Conservation (phyloP, 2,329 filamentous ascomycete genomes). For the Neophaeococcomyces mojaviensis region DNA sequence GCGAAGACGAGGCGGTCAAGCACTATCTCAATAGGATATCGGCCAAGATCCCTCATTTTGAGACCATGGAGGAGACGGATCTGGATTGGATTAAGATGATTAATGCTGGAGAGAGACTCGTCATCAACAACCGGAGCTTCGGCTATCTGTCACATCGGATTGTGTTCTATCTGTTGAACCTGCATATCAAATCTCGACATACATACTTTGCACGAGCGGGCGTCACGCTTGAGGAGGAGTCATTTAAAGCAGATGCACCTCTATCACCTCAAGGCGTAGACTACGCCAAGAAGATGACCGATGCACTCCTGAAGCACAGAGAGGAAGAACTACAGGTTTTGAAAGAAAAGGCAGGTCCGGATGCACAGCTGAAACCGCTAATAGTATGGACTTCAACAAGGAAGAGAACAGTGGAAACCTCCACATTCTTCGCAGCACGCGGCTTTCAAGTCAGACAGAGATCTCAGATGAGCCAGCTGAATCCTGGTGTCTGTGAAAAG, state of each 20-base stretch:
- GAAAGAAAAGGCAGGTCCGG: constrained; percentile 60
- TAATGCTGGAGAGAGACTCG: constrained; percentile 85
- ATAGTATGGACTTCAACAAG: constrained; percentile 94
- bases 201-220: constrained; percentile 50
- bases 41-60: constrained; percentile 87
- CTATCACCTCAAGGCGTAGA: constrained; percentile 71
- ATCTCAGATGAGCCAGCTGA: constrained; percentile 94
- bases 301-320: constrained; percentile 72
- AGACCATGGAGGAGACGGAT: constrained; percentile 90
- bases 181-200: constrained; percentile 75
- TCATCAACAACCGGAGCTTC: constrained; percentile 95
- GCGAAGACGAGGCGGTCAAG: constrained; percentile 81
- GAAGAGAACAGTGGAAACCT: constrained; percentile 81
- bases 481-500: constrained; percentile 92
- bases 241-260: constrained; percentile 82
- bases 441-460: constrained; percentile 85
- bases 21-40: constrained; percentile 87
- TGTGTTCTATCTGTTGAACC: constrained; percentile 94
- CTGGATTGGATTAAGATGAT: constrained; percentile 99
- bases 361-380: constrained; percentile 66
- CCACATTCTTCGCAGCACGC: constrained; percentile 66
- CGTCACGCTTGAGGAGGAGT: constrained; percentile 77
- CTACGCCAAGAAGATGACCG: constrained; percentile 80
- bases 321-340: constrained; percentile 68
- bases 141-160: constrained; percentile 95